Conservation (phyloP, 805 yeast species). For the Yarrowia keelungensis region DNA sequence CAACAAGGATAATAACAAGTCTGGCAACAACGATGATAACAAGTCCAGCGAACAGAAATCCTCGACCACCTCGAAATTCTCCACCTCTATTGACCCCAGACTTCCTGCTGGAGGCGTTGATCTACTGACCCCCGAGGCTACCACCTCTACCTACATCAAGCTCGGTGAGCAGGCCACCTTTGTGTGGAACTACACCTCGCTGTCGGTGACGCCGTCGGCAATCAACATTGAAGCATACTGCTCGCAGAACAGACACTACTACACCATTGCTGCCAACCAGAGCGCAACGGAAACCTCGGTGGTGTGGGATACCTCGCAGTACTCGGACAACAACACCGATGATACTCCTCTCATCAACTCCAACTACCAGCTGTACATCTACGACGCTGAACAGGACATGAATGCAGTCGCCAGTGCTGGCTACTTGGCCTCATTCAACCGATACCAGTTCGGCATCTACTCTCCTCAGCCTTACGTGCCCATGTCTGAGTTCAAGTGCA, state of each 20-base stretch:
- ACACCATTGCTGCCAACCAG: constrained; percentile 51
- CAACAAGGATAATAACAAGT: constrained; percentile 13
- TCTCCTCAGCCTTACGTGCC: constrained; percentile 51
- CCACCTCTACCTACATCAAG: constrained; percentile 50
- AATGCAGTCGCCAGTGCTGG: constrained; percentile 50
- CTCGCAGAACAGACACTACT: constrained; percentile 50
- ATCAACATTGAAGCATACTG: constrained; percentile 53
- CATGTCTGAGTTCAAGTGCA: constrained; percentile 23
- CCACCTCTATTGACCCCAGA: constrained; percentile 49
- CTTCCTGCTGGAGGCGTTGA: constrained; percentile 52
- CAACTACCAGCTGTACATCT: constrained; percentile 51
- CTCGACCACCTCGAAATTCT: constrained; percentile 41
- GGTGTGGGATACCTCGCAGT: constrained; percentile 52
- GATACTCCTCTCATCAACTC: constrained; percentile 47
- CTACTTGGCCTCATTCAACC: constrained; percentile 46
- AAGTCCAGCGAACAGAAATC: constrained; percentile 27
- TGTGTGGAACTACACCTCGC: constrained; percentile 52
- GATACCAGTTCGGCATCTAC: constrained; percentile 51
- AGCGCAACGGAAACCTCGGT: constrained; percentile 46
- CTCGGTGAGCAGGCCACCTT: constrained; percentile 53
- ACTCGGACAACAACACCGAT: constrained; percentile 43
- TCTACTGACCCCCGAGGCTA: constrained; percentile 49
- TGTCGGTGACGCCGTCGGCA: constrained; percentile 50
- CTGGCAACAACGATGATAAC: constrained; percentile 13
- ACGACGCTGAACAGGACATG: constrained; percentile 48